Evolutionary conservation across 768 basidiomycete species (phyloP).

Genomic region (Megacollybia marginata): DNA sequence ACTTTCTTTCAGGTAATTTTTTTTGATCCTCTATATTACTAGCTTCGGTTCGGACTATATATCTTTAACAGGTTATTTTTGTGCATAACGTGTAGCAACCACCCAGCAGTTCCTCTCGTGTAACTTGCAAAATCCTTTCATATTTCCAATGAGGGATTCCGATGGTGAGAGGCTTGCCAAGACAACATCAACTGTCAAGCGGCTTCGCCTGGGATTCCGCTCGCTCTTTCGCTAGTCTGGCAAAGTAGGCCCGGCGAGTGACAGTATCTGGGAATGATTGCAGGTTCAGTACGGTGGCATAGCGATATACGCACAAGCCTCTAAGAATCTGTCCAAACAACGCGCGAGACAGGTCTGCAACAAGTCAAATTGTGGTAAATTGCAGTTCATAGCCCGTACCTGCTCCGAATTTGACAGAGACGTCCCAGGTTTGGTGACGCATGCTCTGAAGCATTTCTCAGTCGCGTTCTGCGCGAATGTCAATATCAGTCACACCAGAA

Average conservation of each 20-base stretch:
- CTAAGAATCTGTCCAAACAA: slow-evolving; percentile 79
- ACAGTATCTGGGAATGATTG: slow-evolving; percentile 20
- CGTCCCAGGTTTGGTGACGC: slow-evolving; percentile 66
- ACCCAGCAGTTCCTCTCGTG: not conserved
- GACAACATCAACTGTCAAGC: too few relatives aligned
- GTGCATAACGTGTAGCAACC: not conserved
- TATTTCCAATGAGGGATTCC: not conserved
- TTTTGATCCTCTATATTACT: too few relatives aligned
- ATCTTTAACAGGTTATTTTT: not conserved
- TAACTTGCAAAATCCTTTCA: not conserved
- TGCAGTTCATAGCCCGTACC: slow-evolving; percentile 28
- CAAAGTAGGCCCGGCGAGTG: slow-evolving; percentile 62
- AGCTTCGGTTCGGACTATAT: not conserved
- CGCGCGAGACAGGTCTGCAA: slow-evolving; percentile 63
- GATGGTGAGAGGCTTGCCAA: too few relatives aligned
- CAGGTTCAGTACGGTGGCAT: not conserved
- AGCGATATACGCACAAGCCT: slow-evolving; percentile 58
- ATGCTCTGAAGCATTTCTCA: slow-evolving; percentile 73
- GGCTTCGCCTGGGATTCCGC: not conserved
- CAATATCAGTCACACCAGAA: not conserved
- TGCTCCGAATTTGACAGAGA: slow-evolving; percentile 67
- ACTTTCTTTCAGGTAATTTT: too few relatives aligned
- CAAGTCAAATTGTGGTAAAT: not conserved
- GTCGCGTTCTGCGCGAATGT: slow-evolving; percentile 55
- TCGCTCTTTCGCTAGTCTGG: slow-evolving; percentile 50